Conservation (phyloP, 345 rosid species). For the Raphanus sativus region DNA sequence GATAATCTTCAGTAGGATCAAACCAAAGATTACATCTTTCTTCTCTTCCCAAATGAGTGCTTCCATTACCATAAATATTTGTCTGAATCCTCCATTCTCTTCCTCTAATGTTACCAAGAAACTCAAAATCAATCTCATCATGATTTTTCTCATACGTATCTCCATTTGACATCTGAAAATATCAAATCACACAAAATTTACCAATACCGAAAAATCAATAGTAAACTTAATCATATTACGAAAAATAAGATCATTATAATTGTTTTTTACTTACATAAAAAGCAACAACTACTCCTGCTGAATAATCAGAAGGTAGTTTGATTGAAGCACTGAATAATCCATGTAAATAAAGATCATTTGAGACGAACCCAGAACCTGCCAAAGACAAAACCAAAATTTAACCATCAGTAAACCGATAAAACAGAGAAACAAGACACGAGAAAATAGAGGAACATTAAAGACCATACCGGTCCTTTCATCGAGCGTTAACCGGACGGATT, state of each 20-base stretch:
- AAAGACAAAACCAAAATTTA: neutral
- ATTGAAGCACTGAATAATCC: slow-evolving; percentile 94
- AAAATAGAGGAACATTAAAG: neutral
- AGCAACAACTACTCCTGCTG: slow-evolving; percentile 98
- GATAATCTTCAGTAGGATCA: slow-evolving; percentile 93
- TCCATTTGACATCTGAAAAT: slow-evolving; percentile 88
- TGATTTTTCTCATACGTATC: slow-evolving; percentile 91
- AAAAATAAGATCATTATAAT: neutral
- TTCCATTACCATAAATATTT: slow-evolving; percentile 91
- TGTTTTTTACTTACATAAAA: slow-evolving; percentile 72
- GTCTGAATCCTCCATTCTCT: slow-evolving; percentile 99
- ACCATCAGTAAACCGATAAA: slow-evolving; percentile 4
- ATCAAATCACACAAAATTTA: neutral
- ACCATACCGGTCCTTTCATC: slow-evolving; percentile 86
- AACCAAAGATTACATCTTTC: slow-evolving; percentile 97
- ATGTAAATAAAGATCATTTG: slow-evolving; percentile 89
- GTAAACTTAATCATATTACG: neutral
- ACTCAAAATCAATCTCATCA: slow-evolving; percentile 97
- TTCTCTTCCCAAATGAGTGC: slow-evolving; percentile 86
- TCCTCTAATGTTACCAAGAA: slow-evolving; percentile 96
- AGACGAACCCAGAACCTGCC: slow-evolving; percentile 96
- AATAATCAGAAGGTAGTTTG: slow-evolving; percentile 91
- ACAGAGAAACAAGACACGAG: neutral
- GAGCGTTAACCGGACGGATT: slow-evolving; percentile 73
- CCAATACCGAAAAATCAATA: neutral